Evolutionary conservation across 129 eudicot species (phyloP), one percentile per base, ranked within the genome.

Genomic region (Erigeron canadensis): DNA sequence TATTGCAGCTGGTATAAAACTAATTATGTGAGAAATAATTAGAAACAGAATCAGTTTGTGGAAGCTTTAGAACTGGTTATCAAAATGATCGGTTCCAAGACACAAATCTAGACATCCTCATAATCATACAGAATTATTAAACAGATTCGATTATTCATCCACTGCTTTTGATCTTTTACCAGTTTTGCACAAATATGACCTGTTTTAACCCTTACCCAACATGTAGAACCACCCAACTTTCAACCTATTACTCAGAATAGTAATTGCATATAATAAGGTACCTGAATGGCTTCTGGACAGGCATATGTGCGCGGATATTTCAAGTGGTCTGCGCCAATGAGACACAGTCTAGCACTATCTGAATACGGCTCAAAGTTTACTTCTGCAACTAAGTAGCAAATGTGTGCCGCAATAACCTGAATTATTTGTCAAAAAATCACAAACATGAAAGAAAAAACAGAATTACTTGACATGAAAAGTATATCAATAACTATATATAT

Each of bases 271-370:
- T 54, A 66, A 16, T 58, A 46, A 59, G 15, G 21, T 51, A 90
- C 99, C 99, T 94, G 99, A 82, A 94, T 94, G 69, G 99, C 97
- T 79, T 94, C 96, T 56, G 99, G 99, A 77, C 86, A 87, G 6
- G 97, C 93, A 81, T 87, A 94, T 68, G 99, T 87, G 72, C 99
- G 81, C 9, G 99, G 96, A 72, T 85, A 86, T 67, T 84, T 94
- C 86, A 77, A 86, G 77, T 94, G 97, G 80, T 94, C 96, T 22
- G 96, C 96, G 72, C 99, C 99, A 74, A 94, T 75, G 42, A 94
- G 99, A 81, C 99, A 94, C 65, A 94, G 60, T 81, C 99, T 90
- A 63, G 99, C 97, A 74, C 80, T 86, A 79, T 94, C 93, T 63
- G 97, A 89, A 79, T 87, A 94, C 64, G 86, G 88, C 80, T 90